Evolutionary conservation across 495 filamentous ascomycete species (phyloP).

Genomic region (Delitschia confertaspora): DNA sequence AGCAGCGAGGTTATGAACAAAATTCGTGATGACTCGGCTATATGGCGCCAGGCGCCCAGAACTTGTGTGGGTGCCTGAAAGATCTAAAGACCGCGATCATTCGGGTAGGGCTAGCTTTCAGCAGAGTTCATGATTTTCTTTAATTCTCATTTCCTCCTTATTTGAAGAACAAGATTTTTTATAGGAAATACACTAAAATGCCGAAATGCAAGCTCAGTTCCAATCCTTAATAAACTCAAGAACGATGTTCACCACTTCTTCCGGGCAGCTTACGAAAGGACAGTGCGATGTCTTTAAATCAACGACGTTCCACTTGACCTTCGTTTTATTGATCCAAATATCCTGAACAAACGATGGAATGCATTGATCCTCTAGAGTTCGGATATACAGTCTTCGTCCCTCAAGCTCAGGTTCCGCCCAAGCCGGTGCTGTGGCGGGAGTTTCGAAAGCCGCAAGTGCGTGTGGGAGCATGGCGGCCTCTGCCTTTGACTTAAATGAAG

Average conservation of each 20-base stretch:
- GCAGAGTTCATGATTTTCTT: no score
- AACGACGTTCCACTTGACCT: slow-evolving; percentile 6
- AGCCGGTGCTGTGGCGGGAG: slow-evolving; percentile 2
- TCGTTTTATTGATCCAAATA: slow-evolving; percentile 8
- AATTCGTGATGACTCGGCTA: no score
- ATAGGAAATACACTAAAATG: no score
- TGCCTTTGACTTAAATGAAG: not conserved
- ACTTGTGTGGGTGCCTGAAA: no score
- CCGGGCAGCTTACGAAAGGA: slow-evolving; percentile 9
- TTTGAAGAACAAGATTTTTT: no score
- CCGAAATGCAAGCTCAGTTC: no score
- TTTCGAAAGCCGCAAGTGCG: slow-evolving; percentile 11
- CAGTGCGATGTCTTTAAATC: slow-evolving; percentile 10
- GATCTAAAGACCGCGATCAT: no score
- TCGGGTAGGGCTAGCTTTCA: no score
- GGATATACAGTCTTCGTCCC: slow-evolving; percentile 4
- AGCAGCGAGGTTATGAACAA: no score
- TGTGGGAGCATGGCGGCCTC: slow-evolving; percentile 11
- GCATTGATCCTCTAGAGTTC: slow-evolving; percentile 9
- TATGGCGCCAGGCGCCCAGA: no score
- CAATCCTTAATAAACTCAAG: not conserved
- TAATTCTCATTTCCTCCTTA: no score
- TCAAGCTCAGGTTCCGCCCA: slow-evolving; percentile 12
- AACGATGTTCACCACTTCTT: not conserved
- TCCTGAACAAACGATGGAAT: slow-evolving; percentile 13